A percentile compares a stretch with the other conserved stretches of the same genome.
phyloP scores from a whole-genome alignment of 352 stramenopile species.

The Pythium brachiatum region DNA sequence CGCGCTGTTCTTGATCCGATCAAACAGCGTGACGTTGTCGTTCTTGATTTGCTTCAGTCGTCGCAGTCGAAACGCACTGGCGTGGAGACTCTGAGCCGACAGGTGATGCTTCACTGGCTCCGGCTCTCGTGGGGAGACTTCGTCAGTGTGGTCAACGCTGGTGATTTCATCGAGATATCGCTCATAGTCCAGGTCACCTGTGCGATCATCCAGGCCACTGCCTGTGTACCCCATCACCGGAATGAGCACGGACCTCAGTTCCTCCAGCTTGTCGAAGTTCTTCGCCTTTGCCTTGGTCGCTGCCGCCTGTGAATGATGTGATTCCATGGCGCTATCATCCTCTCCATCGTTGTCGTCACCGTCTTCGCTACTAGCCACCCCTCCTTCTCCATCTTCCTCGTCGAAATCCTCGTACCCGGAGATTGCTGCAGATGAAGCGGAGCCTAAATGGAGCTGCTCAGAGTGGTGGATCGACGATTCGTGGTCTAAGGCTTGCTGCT shows the following conservation, averaged over 20 bases:
- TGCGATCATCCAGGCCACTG: not conserved
- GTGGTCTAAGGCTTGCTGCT: slow-evolving; percentile 11
- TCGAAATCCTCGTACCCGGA: not conserved
- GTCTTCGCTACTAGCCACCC: not conserved
- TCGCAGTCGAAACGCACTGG: slow-evolving; percentile 42
- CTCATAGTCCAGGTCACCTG: slow-evolving; percentile 14
- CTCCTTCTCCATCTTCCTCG: not conserved
- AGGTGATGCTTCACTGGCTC: not conserved
- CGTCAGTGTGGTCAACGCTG: not conserved
- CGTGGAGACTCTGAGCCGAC: slow-evolving; percentile 7
- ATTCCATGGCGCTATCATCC: not conserved
- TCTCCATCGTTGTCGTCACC: not conserved
- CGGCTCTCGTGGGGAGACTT: not conserved
- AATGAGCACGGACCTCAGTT: slow-evolving; percentile 40
- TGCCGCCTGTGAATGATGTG: not conserved
- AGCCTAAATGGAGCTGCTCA: not conserved
- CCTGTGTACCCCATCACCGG: slow-evolving; percentile 29
- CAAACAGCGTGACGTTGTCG: slow-evolving; percentile 53
- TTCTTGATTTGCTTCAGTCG: slow-evolving; percentile 62
- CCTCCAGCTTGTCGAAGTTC: slow-evolving; percentile 42
- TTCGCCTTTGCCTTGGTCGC: not conserved
- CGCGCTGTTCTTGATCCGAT: slow-evolving; percentile 57
- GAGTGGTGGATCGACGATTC: not conserved
- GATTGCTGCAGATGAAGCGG: not conserved
- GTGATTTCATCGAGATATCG: slow-evolving; percentile 22